Conservation (phyloP, 257 asterid species). For the Mitragyna speciosa region DNA sequence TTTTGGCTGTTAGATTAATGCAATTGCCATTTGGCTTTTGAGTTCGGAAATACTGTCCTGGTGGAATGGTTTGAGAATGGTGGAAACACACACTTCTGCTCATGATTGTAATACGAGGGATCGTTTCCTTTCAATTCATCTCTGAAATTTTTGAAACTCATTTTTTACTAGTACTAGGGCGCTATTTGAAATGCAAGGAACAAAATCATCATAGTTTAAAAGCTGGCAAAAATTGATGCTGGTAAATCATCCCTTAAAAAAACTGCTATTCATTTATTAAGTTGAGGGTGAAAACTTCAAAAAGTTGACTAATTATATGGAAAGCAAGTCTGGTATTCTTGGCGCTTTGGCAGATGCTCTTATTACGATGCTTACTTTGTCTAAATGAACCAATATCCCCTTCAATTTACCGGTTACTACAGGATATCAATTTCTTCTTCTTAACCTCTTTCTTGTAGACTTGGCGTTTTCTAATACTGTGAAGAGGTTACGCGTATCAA, state of each 20-base stretch:
- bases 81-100: neutral
- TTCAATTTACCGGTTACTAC: neutral
- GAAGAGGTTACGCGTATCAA: too few relatives aligned
- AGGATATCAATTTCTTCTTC: neutral
- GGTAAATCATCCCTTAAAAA: neutral
- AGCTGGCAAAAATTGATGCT: neutral
- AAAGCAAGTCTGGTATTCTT: neutral
- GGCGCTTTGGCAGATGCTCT: neutral
- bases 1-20: neutral
- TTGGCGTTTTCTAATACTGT: too few relatives aligned
- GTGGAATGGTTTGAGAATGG: neutral
- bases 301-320: neutral
- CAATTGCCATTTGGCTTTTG: slow-evolving; percentile 4
- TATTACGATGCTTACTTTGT: neutral
- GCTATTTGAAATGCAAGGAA: neutral
- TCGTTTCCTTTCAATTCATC: neutral
- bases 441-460: neutral
- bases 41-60: slow-evolving; percentile 10
- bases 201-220: neutral
- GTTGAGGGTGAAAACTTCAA: neutral
- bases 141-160: neutral
- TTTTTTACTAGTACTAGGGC: neutral
- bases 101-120: slow-evolving; percentile 7
- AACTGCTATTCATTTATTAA: neutral
- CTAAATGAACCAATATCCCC: neutral